Percentiles rank a stretch among this genome's conserved stretches.
Evolutionary conservation across 2,329 filamentous ascomycete genomes (phyloP).

Genomic region (Cytospora piceicola): DNA sequence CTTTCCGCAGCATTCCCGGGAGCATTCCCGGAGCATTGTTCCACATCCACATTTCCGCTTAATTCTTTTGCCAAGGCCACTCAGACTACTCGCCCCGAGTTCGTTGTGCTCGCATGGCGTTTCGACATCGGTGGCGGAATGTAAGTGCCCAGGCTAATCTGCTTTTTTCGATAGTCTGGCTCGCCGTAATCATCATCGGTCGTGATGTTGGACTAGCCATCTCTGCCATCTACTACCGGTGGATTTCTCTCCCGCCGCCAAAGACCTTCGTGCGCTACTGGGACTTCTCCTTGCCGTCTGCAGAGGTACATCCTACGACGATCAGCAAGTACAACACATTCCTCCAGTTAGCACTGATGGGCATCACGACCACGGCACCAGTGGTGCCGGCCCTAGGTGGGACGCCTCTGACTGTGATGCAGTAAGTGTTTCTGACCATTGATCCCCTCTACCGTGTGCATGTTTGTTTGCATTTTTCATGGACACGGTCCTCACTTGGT

Average conservation of each 20-base stretch:
- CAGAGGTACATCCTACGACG: slow-evolving; percentile 80
- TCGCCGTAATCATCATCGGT: slow-evolving; percentile 88
- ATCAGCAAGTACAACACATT: slow-evolving; percentile 95
- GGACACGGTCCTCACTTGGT: neutral
- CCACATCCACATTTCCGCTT: neutral
- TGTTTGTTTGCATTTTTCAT: slow-evolving; percentile 8
- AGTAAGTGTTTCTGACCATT: slow-evolving; percentile 53
- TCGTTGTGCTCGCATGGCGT: neutral
- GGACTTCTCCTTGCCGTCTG: slow-evolving; percentile 92
- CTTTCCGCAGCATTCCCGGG: neutral
- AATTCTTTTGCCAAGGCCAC: neutral
- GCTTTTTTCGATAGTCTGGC: slow-evolving; percentile 63
- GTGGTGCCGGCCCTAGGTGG: slow-evolving; percentile 66
- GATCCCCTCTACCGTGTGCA: neutral
- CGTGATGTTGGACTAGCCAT: slow-evolving; percentile 83
- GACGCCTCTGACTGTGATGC: slow-evolving; percentile 61
- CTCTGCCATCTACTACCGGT: slow-evolving; percentile 92
- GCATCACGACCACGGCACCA: slow-evolving; percentile 79
- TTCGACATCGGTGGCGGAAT: neutral
- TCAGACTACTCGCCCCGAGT: neutral
- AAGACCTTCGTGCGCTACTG: slow-evolving; percentile 94
- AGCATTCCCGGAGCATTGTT: neutral
- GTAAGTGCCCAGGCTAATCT: slow-evolving; percentile 19
- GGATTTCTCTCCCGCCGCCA: slow-evolving; percentile 88
- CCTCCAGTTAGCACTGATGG: slow-evolving; percentile 84